Conservation (phyloP, 2,329 filamentous ascomycete genomes). For the Zasmidium cellare region DNA sequence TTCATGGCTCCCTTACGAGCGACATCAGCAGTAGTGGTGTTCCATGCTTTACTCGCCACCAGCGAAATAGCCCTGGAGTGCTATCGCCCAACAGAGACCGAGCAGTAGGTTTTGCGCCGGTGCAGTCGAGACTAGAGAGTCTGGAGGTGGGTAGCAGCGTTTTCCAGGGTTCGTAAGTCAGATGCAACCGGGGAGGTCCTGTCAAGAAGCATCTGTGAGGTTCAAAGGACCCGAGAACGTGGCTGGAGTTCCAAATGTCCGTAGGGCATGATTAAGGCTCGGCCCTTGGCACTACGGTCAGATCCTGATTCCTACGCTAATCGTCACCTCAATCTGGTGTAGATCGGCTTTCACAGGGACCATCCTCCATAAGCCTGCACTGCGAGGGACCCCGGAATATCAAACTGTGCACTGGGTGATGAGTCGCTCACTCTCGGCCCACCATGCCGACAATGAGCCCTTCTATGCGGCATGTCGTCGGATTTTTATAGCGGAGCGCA, state of each 20-base stretch:
- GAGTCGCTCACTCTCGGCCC: background rate
- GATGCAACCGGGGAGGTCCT: background rate
- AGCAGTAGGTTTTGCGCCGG: too few relatives aligned
- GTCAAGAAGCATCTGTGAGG: background rate
- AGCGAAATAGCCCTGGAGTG: too few relatives aligned
- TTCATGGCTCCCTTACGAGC: too few relatives aligned
- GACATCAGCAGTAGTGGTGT: too few relatives aligned
- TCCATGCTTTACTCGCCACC: too few relatives aligned
- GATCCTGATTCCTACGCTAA: background rate
- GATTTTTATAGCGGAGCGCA: background rate
- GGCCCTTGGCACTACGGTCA: background rate
- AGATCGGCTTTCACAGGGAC: background rate
- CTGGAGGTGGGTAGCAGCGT: too few relatives aligned
- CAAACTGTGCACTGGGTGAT: background rate
- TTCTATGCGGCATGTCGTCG: background rate
- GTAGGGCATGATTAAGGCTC: background rate
- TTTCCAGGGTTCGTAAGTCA: too few relatives aligned
- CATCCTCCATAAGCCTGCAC: background rate
- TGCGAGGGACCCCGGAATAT: background rate
- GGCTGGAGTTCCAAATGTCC: background rate
- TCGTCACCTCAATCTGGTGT: background rate
- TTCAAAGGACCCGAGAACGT: background rate
- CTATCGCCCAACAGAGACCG: too few relatives aligned
- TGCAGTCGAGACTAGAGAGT: too few relatives aligned
- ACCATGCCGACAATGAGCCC: background rate